Base-by-base conservation (phyloP, 1,139 yeast genomes). In the Candida dubliniensis region DNA sequence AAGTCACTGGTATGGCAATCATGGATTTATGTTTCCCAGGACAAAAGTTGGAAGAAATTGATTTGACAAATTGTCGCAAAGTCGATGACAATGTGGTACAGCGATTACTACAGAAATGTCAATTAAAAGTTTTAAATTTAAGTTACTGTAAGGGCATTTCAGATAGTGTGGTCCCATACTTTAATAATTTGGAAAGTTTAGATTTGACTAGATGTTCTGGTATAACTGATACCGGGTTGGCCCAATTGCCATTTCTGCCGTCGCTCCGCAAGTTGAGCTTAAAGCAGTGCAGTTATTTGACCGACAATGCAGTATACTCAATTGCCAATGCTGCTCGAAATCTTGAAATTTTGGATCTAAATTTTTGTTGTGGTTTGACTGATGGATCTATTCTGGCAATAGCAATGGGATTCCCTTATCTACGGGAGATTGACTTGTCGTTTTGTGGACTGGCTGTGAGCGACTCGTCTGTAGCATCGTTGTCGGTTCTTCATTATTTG, bases 391-490 rank as follows among this genome's bases (percentile, higher is more conserved):
- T 86, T 15, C 88, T 84, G 49, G 81, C 82, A 1, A 62, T 86
- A 27, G 75, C 86, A 47, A 64, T 82, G 24, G 87, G 88, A 8
- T 83, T 89, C 55, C 84, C 80, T 38, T 64, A 71, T 23, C 62
- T 86, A 44, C 61, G 70, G 42, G 64, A 66, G 30, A 65, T 86
- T 43, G 83, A 84, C 51, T 60, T 85, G 42, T 81, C 88, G 10
- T 86, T 84, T 56, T 86, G 93, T 63, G 93, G 93, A 2, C 78
- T 87, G 40, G 91, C 93, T 0, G 89, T 86, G 4, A 81, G 88
- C 56, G 93, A 86, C 56, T 74, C 83, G 18, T 81, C 88, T 0
- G 61, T 85, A 38, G 72, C 80, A 27, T 77, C 84, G 1, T 71
- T 86, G n/a, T 81, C 87, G 1, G 63, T 82, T 37, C 61, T 81